Conservation (phyloP, 2,329 filamentous ascomycete species). For the Xylariaceae sp. region DNA sequence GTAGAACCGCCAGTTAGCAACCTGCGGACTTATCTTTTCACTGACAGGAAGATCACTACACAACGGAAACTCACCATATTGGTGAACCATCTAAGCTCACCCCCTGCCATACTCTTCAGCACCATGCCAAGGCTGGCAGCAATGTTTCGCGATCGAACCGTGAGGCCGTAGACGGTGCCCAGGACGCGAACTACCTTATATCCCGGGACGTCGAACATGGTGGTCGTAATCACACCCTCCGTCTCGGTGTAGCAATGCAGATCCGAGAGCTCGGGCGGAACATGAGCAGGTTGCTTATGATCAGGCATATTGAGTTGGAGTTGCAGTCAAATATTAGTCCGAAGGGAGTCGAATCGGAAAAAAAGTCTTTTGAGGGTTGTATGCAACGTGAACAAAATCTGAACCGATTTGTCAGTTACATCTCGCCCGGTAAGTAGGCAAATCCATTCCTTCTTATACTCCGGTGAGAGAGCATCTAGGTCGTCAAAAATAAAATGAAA, state of each 20-base stretch:
- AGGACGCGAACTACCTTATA: constrained; percentile 54
- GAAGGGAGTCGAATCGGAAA: too few relatives aligned
- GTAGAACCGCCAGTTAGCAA: constrained; percentile 1
- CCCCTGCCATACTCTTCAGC: constrained; percentile 51
- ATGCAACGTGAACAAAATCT: not conserved
- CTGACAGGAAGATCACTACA: not conserved
- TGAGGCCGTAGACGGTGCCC: constrained; percentile 53
- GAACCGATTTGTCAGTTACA: too few relatives aligned
- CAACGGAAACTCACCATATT: constrained; percentile 37
- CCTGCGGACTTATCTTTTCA: not conserved
- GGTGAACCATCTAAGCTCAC: constrained; percentile 55
- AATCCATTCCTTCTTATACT: too few relatives aligned
- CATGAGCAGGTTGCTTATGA: constrained; percentile 26
- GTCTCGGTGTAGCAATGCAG: constrained; percentile 57
- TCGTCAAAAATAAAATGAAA: too few relatives aligned
- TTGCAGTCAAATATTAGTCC: not conserved
- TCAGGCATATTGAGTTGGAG: constrained; percentile 4
- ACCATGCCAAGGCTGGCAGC: constrained; percentile 51
- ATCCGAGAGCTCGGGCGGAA: constrained; percentile 41
- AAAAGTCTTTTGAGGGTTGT: not conserved
- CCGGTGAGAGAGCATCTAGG: too few relatives aligned
- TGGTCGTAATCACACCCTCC: constrained; percentile 54
- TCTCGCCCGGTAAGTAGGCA: too few relatives aligned
- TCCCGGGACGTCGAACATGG: constrained; percentile 58
- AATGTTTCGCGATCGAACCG: constrained; percentile 53